Percentiles rank a stretch among this genome's conserved stretches.
Evolutionary conservation across 1,139 yeast species (phyloP).

Genomic region (Blastobotrys serpentis): DNA sequence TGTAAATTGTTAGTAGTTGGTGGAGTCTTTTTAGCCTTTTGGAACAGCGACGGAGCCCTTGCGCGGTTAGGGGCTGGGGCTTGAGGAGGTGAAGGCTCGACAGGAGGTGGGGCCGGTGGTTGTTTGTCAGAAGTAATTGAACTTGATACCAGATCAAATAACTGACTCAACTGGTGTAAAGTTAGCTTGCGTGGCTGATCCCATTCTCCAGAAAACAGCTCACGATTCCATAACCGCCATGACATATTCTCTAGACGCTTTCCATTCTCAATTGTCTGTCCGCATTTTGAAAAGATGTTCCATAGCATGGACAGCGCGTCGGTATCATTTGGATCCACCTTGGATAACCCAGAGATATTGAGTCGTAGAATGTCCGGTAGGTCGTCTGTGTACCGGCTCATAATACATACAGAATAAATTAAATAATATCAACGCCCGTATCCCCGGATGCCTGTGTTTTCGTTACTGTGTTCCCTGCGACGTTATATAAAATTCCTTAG

Average conservation of each 20-base stretch:
- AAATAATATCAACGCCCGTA: not conserved
- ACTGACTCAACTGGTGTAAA: slow-evolving; percentile 28
- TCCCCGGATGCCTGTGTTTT: too few species aligned
- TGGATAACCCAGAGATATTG: slow-evolving; percentile 6
- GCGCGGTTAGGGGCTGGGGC: slow-evolving; percentile 7
- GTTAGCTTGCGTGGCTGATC: slow-evolving; percentile 25
- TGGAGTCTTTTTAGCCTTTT: slow-evolving; percentile 10
- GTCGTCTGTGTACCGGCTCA: slow-evolving; percentile 8
- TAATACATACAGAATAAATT: not conserved
- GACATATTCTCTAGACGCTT: slow-evolving; percentile 56
- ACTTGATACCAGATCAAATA: slow-evolving; percentile 21
- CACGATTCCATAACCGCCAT: slow-evolving; percentile 58
- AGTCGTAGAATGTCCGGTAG: slow-evolving; percentile 7
- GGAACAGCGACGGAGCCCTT: slow-evolving; percentile 17
- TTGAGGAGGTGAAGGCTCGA: not conserved
- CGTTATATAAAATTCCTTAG: too few species aligned
- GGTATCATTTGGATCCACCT: slow-evolving; percentile 42
- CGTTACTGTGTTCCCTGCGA: too few species aligned
- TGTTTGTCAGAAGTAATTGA: not conserved
- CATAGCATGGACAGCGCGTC: slow-evolving; percentile 46
- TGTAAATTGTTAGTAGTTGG: slow-evolving; percentile 1
- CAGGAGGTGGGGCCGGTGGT: slow-evolving; percentile 3
- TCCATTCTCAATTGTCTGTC: slow-evolving; percentile 52
- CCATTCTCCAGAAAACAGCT: slow-evolving; percentile 29
- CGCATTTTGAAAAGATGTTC: slow-evolving; percentile 55